A percentile compares a stretch with the other conserved stretches of the same genome.
phyloP scores from a whole-genome alignment of 208 protist genomes.

The Porcisia hertigi region DNA sequence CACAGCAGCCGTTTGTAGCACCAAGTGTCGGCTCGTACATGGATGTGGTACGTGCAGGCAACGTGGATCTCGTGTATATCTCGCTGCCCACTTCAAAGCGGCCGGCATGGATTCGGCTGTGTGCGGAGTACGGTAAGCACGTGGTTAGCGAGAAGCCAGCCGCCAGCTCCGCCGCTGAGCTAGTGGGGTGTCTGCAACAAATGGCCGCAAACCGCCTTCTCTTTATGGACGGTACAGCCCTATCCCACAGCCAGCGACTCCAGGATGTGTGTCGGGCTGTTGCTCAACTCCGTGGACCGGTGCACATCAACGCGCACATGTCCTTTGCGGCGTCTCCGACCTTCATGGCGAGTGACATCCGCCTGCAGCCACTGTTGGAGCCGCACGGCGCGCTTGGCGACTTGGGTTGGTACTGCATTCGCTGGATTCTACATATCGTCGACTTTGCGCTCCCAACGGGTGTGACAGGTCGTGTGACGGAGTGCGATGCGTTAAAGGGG shows the following conservation, averaged over 20 bases:
- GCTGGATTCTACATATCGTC: conserved; percentile 66
- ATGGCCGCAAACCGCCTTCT: conserved; percentile 52
- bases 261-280: conserved; percentile 44
- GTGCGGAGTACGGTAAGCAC: conserved; percentile 62
- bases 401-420: conserved; percentile 80
- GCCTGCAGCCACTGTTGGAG: conserved; percentile 54
- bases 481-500: conserved; percentile 32
- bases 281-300: conserved; percentile 33
- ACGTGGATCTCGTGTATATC: conserved; percentile 79
- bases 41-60: conserved; percentile 41
- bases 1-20: conserved; percentile 17
- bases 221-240: conserved; percentile 71
- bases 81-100: conserved; percentile 53
- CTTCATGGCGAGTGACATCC: conserved; percentile 67
- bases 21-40: conserved; percentile 49
- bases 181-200: conserved; percentile 48
- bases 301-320: conserved; percentile 59
- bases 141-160: conserved; percentile 75
- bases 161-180: conserved; percentile 33
- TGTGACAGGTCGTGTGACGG: conserved; percentile 52
- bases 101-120: conserved; percentile 55
- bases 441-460: conserved; percentile 52
- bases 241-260: conserved; percentile 61
- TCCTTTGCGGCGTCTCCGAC: conserved; percentile 45
- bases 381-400: conserved; percentile 71